Evolutionary conservation across 352 stramenopile genomes (phyloP), one percentile per base, ranked within the genome.

Genomic region (Phytophthora kernoviae): DNA sequence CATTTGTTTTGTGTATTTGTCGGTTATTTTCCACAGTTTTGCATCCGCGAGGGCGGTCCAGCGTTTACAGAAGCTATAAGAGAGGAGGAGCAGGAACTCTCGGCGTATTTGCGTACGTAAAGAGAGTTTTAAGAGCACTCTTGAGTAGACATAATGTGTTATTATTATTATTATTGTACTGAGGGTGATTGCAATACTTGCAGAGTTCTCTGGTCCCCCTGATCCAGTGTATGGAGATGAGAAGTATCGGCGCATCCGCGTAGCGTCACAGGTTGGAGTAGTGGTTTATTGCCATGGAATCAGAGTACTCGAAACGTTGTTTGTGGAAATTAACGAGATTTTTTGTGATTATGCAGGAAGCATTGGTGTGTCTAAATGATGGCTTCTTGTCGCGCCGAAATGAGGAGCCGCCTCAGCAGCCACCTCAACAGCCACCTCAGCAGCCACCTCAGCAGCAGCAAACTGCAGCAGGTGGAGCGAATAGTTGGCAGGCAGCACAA

Each of bases 221-320:
- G 86, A 95, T 63, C 82, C 86, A 9, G 74, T 90, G 32, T 90
- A 90, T 57, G 84, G 84, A 24, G 84, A 95, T 40, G 86, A 95
- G 56, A 88, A 88, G 54, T 91, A 90, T 59, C 84, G 86, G 21
- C 86, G 84, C n/a, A 91, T 95, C 60, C 81, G 86, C 12, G 84
- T 91, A 14, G 81, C 84, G 24, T 74, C 79, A 14, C 84, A 94
- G 73, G 81, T 91, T 42, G 14, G 12, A 44, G 6, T 9, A 24
- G 14, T 45, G 15, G 26, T 9, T 14, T 14, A 24, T 41, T 50
- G 62, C 54, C 44, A 44, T 24, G 24, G 42, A 17, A 68, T 55
- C 32, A 44, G 15, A 21, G 21, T 15, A 21, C 58, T 65, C n/a
- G 33, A 73, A 33, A 42, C n/a, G 52, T 52, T 24, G 34, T 65